Evolutionary conservation across 2,329 filamentous ascomycete species (phyloP).

Genomic region (Pseudopyricularia javanii): DNA sequence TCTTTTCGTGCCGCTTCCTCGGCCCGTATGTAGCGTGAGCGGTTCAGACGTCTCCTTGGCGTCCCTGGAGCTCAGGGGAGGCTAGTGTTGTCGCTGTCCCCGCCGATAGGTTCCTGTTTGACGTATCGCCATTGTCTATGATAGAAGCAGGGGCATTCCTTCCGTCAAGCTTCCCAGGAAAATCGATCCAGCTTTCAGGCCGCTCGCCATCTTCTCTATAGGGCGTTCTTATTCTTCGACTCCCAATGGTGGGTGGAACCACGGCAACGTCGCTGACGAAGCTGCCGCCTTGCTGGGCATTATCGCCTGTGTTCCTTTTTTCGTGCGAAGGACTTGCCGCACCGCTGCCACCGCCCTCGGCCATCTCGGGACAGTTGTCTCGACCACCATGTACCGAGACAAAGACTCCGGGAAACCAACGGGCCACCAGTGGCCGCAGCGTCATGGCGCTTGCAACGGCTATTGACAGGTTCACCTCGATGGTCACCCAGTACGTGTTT

Average conservation of each 20-base stretch:
- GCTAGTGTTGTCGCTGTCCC: too few species aligned
- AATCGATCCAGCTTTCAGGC: slow-evolving; percentile 2
- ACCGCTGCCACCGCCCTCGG: not conserved
- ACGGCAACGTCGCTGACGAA: not conserved
- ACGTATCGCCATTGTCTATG: not conserved
- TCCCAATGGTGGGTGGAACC: not conserved
- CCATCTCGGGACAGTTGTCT: too few species aligned
- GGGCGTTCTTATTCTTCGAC: not conserved
- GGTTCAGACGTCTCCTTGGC: too few species aligned
- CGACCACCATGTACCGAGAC: too few species aligned
- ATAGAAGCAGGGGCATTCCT: not conserved
- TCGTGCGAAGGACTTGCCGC: not conserved
- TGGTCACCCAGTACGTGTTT: slow-evolving; percentile 20
- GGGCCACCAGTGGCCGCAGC: slow-evolving; percentile 16
- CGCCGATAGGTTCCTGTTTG: not conserved
- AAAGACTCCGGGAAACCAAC: slow-evolving; percentile 1
- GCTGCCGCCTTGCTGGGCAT: not conserved
- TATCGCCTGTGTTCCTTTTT: not conserved
- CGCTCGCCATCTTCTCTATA: not conserved
- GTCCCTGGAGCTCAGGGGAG: too few species aligned
- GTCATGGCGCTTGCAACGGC: slow-evolving; percentile 23
- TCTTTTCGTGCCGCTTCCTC: too few species aligned
- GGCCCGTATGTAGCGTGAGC: too few species aligned
- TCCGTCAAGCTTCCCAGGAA: slow-evolving; percentile 1
- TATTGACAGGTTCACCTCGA: slow-evolving; percentile 23